A percentile compares a stretch with the other conserved stretches of the same genome.
phyloP scores from a whole-genome alignment of 1,284 basidiomycete genomes.

The Boletus sp. region DNA sequence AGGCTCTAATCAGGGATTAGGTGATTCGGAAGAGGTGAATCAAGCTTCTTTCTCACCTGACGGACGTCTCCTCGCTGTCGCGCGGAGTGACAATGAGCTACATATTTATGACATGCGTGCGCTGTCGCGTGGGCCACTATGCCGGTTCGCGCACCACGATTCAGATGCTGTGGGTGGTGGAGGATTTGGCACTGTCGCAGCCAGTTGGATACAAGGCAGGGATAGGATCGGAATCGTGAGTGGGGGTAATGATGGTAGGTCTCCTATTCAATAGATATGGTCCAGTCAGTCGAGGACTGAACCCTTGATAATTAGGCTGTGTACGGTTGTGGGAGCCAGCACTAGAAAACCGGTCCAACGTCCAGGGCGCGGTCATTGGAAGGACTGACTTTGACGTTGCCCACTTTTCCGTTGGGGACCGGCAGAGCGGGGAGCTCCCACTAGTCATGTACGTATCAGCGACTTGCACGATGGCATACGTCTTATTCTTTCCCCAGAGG shows the following conservation, averaged over 20 bases:
- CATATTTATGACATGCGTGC: constrained; percentile 64
- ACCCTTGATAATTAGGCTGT: constrained; percentile 46
- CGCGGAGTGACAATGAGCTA: constrained; percentile 52
- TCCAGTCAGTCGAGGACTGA: constrained; percentile 8
- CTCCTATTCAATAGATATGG: constrained; percentile 1
- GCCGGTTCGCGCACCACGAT: constrained; percentile 45
- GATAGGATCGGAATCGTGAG: constrained; percentile 50
- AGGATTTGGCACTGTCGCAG: constrained; percentile 50
- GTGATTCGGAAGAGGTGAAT: constrained; percentile 46
- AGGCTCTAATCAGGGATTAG: constrained; percentile 24
- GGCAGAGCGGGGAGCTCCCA: constrained; percentile 46
- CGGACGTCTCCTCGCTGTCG: constrained; percentile 55
- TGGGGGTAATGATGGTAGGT: constrained; percentile 61
- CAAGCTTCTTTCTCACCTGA: constrained; percentile 55
- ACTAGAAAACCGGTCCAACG: constrained; percentile 33
- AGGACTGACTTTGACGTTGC: constrained; percentile 53
- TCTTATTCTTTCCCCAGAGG: constrained; percentile 23
- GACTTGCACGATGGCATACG: not conserved
- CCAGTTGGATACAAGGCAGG: constrained; percentile 52
- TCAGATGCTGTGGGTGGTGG: constrained; percentile 32
- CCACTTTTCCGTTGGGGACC: constrained; percentile 57
- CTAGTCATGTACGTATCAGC: constrained; percentile 54
- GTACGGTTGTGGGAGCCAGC: constrained; percentile 63
- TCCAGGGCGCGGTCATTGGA: constrained; percentile 49
- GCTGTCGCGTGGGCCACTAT: constrained; percentile 43